Percentiles rank a stretch among this genome's conserved stretches.
phyloP scores from a whole-genome alignment of 345 rosid genomes.

The Triadica sebifera region DNA sequence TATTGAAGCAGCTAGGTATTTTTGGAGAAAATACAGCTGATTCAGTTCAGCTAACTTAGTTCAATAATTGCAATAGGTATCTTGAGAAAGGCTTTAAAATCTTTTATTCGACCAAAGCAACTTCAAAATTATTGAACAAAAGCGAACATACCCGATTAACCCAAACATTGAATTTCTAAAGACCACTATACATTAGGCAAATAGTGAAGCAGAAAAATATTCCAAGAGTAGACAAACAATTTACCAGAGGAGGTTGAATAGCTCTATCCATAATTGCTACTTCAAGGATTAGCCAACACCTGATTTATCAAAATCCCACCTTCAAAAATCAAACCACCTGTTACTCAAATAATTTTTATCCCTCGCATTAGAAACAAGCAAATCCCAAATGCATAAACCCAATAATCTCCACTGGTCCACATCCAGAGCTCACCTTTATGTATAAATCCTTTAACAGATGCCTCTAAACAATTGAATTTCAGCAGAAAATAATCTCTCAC shows the following conservation, averaged over 20 bases:
- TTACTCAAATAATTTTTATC: constrained; percentile 16
- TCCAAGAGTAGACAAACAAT: constrained; percentile 17
- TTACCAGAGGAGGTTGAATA: constrained; percentile 78
- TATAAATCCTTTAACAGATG: neutral
- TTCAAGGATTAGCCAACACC: constrained; percentile 23
- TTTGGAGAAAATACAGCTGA: neutral
- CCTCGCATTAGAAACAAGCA: constrained; percentile 9
- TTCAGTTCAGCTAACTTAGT: no score
- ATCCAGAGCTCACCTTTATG: neutral
- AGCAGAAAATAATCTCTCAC: neutral
- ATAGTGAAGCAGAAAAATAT: constrained; percentile 7
- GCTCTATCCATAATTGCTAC: constrained; percentile 51
- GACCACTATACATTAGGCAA: neutral
- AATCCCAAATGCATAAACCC: constrained; percentile 16
- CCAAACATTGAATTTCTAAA: constrained; percentile 11
- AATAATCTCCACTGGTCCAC: constrained; percentile 3
- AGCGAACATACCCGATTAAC: neutral
- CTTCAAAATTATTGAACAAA: neutral
- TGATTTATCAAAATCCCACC: constrained; percentile 22
- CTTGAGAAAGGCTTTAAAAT: neutral
- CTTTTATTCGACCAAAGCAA: neutral
- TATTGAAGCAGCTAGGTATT: no score
- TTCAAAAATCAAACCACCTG: constrained; percentile 28
- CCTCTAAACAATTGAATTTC: constrained; percentile 7
- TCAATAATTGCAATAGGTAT: neutral